Percentiles rank a stretch among this genome's conserved stretches.
Evolutionary conservation across 208 protist species (phyloP).

Genomic region (Endotrypanum monterogeii): DNA sequence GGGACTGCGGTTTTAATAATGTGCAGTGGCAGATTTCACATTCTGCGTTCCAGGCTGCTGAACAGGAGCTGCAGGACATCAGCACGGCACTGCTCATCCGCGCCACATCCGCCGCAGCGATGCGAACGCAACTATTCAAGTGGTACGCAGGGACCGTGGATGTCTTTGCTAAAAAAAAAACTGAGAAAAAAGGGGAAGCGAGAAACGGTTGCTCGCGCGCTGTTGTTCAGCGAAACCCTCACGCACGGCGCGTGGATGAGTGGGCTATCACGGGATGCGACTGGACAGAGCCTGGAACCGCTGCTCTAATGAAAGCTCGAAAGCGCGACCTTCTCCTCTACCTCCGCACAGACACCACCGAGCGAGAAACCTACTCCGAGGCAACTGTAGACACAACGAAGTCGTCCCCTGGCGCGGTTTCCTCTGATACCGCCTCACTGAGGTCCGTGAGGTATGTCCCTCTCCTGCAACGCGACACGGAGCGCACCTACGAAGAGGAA

Average conservation of each 20-base stretch:
- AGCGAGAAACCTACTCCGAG: not conserved
- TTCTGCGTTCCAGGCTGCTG: slow-evolving; percentile 42
- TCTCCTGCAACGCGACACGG: slow-evolving; percentile 70
- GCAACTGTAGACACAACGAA: not conserved
- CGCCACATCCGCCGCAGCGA: slow-evolving; percentile 46
- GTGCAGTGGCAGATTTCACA: slow-evolving; percentile 68
- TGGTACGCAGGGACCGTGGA: slow-evolving; percentile 61
- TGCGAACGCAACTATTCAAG: slow-evolving; percentile 64
- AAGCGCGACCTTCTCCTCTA: slow-evolving; percentile 48
- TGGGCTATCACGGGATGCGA: slow-evolving; percentile 82
- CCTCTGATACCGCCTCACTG: not conserved
- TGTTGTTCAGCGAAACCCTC: slow-evolving; percentile 10
- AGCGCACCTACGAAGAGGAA: slow-evolving; percentile 81
- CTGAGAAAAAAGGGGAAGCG: not conserved
- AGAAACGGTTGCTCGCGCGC: not conserved
- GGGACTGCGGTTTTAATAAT: slow-evolving; percentile 76
- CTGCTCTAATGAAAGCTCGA: slow-evolving; percentile 48
- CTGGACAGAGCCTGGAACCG: slow-evolving; percentile 68
- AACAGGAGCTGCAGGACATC: slow-evolving; percentile 82
- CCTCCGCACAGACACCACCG: slow-evolving; percentile 10
- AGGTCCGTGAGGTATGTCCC: slow-evolving; percentile 46
- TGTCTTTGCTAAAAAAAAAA: slow-evolving; percentile 10
- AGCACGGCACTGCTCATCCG: slow-evolving; percentile 70
- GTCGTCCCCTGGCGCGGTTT: no score
- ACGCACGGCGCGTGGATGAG: slow-evolving; percentile 26